Conservation (phyloP, 1,139 yeast species). For the Yamadazyma siamensis region DNA sequence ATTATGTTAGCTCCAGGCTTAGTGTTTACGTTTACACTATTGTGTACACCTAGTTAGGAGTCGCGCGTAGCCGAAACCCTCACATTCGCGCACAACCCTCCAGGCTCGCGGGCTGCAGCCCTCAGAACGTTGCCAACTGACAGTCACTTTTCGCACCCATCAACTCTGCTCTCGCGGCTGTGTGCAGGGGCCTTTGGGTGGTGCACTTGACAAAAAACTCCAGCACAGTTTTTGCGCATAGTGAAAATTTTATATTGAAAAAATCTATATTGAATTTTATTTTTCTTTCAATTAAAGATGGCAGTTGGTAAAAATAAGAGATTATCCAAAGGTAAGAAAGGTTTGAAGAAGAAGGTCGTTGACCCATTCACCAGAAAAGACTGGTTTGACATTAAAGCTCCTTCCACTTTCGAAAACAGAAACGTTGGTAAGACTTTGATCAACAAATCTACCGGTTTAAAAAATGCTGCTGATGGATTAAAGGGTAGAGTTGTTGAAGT, state of each 20-base stretch:
- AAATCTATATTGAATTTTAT: conserved; percentile 3
- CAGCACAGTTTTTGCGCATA: no score
- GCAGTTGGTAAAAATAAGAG: conserved; percentile 56
- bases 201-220: conserved; percentile 4
- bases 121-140: no score
- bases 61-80: no score
- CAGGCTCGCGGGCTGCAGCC: no score
- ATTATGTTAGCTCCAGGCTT: no score
- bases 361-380: conserved; percentile 54
- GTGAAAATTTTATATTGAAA: conserved; percentile 7
- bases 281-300: conserved; percentile 21
- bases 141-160: no score
- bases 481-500: conserved; percentile 53
- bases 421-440: conserved; percentile 51
- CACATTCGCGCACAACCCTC: no score
- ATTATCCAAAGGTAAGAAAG: conserved; percentile 53
- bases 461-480: conserved; percentile 51
- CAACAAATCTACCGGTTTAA: conserved; percentile 51
- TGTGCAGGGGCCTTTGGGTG: conserved; percentile 1
- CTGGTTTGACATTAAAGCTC: conserved; percentile 53
- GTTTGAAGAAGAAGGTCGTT: conserved; percentile 50
- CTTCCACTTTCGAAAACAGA: conserved; percentile 50
- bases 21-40: conserved; percentile 2
- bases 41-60: no score
- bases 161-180: no score